Evolutionary conservation across 139 green algal genomes (phyloP).

Genomic region (Choricystis sp.): DNA sequence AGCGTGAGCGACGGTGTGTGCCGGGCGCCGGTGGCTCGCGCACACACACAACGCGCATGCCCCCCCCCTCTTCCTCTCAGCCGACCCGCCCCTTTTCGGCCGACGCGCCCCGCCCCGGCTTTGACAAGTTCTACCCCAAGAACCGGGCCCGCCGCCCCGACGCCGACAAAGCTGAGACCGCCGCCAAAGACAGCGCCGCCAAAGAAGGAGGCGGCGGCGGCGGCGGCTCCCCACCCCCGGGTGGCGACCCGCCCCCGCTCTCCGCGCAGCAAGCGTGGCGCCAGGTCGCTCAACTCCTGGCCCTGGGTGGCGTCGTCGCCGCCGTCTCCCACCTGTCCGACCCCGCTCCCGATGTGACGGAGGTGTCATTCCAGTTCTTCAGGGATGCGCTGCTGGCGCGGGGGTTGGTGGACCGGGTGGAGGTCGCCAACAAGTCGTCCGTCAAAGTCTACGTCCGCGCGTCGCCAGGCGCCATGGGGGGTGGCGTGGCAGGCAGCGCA

Average conservation of each 20-base stretch:
- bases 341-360: conserved; percentile 26
- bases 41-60: background rate
- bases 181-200: conserved; percentile 5
- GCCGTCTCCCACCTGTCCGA: conserved; percentile 12
- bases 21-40: no score
- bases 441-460: conserved; percentile 51
- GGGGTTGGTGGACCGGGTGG: conserved; percentile 63
- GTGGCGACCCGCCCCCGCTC: background rate
- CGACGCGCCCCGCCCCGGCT: conserved; percentile 11
- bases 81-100: conserved; percentile 10
- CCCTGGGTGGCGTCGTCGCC: conserved; percentile 8
- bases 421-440: conserved; percentile 83
- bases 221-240: no score
- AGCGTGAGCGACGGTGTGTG: no score
- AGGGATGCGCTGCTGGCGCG: conserved; percentile 63
- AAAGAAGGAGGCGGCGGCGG: conserved; percentile 8
- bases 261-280: background rate
- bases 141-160: conserved; percentile 10
- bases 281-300: conserved; percentile 5
- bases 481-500: no score
- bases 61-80: background rate
- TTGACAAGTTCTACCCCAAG: conserved; percentile 42
- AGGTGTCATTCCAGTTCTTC: conserved; percentile 87
- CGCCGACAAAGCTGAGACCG: background rate
- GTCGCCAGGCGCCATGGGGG: no score